Evolutionary conservation across 192 early-diverging fungal genomes (phyloP), one percentile per base, ranked within the genome.

Genomic region (Backusella luteola): DNA sequence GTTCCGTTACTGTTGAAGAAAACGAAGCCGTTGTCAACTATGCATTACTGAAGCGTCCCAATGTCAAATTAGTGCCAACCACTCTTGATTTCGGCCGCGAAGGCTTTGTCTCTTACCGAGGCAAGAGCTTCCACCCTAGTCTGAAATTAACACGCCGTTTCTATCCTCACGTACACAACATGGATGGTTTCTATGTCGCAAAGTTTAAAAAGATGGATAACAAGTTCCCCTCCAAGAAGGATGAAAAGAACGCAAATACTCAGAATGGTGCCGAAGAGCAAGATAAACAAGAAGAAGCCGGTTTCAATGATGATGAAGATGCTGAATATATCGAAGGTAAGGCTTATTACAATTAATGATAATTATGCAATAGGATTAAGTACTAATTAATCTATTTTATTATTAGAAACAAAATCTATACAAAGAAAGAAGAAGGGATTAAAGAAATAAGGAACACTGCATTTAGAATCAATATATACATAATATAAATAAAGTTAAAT

Each of bases 151-250:
- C 96, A 1, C 86, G 94, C 67, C 88, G 98, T 44, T 98, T 93
- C 85, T 99, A 98, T 83, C 96, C 98, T 41, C 98, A 99, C 78
- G 91, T 96, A 34, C 94, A 98, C 83, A 99, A 99, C 82, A 98
- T 99, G 98, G 98, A 99, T 81, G 98, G 98, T 42, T 99, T 99
- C 91, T 99, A 89, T 85, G 96, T 99, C 14, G 95, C 98, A 59
- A 99, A 99, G 77, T 91, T 99, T 83, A 94, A 98, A 81, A 98
- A 99, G 84, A 82, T 92, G 9, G 93, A 93, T 63, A 98, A 98
- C 87, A 96, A 94, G 85, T 71, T 67, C n/a, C 66, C 73, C 23
- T 90, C 92, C 29, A 69, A 72, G 26, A 84, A 80, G 71, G 79
- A 84, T 73, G 74, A 81, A 8, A 78, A 84, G n/a, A 72, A 79